Conservation (phyloP, 805 yeast genomes). For the Yamadazyma sp. region DNA sequence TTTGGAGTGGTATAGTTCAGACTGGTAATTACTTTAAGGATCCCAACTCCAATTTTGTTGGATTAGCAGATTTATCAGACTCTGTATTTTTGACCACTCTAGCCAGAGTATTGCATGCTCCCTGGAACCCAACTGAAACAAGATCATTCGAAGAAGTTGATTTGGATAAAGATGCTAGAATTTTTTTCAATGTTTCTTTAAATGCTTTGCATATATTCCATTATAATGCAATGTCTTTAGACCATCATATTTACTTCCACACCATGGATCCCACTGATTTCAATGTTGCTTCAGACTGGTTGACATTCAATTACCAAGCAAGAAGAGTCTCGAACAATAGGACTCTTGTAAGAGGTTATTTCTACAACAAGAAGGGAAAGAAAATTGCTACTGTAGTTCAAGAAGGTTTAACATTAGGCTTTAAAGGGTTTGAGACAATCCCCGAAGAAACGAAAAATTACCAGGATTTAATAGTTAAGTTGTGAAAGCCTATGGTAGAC, state of each 20-base stretch:
- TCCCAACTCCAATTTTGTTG: conserved; percentile 28
- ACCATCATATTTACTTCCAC: conserved; percentile 44
- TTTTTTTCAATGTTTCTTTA: conserved; percentile 25
- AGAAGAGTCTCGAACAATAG: conserved; percentile 32
- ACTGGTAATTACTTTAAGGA: conserved; percentile 10
- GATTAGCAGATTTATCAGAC: conserved; percentile 37
- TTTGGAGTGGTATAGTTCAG: conserved; percentile 31
- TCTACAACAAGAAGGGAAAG: conserved; percentile 27
- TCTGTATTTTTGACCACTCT: conserved; percentile 39
- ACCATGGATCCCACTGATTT: conserved; percentile 22
- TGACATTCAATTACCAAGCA: conserved; percentile 34
- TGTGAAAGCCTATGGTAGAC: too few species aligned
- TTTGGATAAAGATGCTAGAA: conserved; percentile 28
- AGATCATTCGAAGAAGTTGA: conserved; percentile 30
- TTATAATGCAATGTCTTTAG: conserved; percentile 44
- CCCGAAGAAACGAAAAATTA: conserved; percentile 11
- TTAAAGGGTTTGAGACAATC: conserved; percentile 20
- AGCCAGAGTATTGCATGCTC: conserved; percentile 38
- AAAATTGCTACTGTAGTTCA: conserved; percentile 39
- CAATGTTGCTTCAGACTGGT: conserved; percentile 36
- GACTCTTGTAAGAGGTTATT: conserved; percentile 35
- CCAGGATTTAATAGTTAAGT: conserved; percentile 11
- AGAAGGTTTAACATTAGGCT: conserved; percentile 37
- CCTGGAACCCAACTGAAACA: conserved; percentile 40
- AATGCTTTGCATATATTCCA: conserved; percentile 37